Evolutionary conservation across 805 yeast species (phyloP).

Genomic region (Starmerella ratchasimensis): DNA sequence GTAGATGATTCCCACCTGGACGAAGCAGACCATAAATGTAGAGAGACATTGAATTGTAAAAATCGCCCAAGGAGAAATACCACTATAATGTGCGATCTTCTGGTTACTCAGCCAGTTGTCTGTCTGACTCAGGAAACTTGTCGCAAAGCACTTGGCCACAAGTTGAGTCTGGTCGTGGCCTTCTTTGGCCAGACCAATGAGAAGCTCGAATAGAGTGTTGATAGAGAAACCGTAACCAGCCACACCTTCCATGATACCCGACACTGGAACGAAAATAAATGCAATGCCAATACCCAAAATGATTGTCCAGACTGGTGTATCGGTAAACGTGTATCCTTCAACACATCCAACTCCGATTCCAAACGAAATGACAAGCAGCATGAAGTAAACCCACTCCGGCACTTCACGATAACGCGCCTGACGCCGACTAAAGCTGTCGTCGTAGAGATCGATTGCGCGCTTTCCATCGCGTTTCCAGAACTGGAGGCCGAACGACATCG

Average conservation of each 20-base stretch:
- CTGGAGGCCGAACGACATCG: slow-evolving; percentile 17
- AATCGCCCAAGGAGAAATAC: slow-evolving; percentile 45
- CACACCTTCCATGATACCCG: slow-evolving; percentile 34
- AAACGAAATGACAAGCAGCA: slow-evolving; percentile 33
- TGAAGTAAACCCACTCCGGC: slow-evolving; percentile 41
- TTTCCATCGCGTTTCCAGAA: not conserved
- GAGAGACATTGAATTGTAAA: slow-evolving; percentile 35
- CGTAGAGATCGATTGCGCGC: slow-evolving; percentile 24
- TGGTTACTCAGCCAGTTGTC: slow-evolving; percentile 42
- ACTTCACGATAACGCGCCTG: slow-evolving; percentile 46
- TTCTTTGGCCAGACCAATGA: slow-evolving; percentile 43
- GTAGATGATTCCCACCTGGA: slow-evolving; percentile 25
- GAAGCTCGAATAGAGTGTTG: slow-evolving; percentile 37
- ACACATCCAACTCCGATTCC: slow-evolving; percentile 36
- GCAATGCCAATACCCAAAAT: slow-evolving; percentile 41
- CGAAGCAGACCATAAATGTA: slow-evolving; percentile 20
- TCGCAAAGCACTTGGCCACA: slow-evolving; percentile 39
- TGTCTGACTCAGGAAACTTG: slow-evolving; percentile 51
- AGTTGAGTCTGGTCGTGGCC: slow-evolving; percentile 42
- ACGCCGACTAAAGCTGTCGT: slow-evolving; percentile 46
- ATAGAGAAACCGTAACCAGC: slow-evolving; percentile 38
- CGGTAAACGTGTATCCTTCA: slow-evolving; percentile 23
- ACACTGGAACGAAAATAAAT: slow-evolving; percentile 37
- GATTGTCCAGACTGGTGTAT: slow-evolving; percentile 49
- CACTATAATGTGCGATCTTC: slow-evolving; percentile 44